Evolutionary conservation across 306 rosid genomes (phyloP).

Genomic region (Cucumis cinereus): DNA sequence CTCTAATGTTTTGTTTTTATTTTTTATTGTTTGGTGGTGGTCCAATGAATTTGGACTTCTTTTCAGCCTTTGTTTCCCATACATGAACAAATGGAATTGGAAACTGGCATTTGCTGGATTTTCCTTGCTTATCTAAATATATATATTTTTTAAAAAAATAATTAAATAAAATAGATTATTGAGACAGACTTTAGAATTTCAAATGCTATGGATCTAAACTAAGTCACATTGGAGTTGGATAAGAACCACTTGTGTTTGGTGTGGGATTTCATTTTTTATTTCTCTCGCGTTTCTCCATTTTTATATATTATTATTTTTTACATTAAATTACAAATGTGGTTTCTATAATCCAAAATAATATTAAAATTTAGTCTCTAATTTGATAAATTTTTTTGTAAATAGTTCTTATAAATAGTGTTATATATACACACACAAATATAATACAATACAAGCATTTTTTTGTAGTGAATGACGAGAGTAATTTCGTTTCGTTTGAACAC

Average conservation of each 20-base stretch:
- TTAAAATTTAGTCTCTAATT: too few species aligned
- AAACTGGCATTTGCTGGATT: background rate
- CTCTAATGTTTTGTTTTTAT: background rate
- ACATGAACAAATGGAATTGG: background rate
- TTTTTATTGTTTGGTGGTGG: background rate
- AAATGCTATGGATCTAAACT: background rate
- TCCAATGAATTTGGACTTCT: background rate
- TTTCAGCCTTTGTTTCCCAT: background rate
- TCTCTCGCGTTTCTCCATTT: too few species aligned
- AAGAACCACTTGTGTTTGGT: background rate
- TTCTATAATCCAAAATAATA: too few species aligned
- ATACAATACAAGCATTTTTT: too few species aligned
- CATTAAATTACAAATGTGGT: too few species aligned
- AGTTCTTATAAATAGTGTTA: too few species aligned
- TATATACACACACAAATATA: too few species aligned
- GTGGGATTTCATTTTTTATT: too few species aligned
- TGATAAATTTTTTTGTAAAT: too few species aligned
- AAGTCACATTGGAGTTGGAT: background rate
- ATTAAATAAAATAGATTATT: background rate
- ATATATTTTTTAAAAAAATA: background rate
- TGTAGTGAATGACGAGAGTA: too few species aligned
- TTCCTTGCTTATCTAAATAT: background rate
- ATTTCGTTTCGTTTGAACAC: too few species aligned
- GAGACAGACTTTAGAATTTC: background rate
- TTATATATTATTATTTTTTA: too few species aligned